Base-by-base conservation (phyloP, 2,329 filamentous ascomycete species). In the Ustulina deusta region DNA sequence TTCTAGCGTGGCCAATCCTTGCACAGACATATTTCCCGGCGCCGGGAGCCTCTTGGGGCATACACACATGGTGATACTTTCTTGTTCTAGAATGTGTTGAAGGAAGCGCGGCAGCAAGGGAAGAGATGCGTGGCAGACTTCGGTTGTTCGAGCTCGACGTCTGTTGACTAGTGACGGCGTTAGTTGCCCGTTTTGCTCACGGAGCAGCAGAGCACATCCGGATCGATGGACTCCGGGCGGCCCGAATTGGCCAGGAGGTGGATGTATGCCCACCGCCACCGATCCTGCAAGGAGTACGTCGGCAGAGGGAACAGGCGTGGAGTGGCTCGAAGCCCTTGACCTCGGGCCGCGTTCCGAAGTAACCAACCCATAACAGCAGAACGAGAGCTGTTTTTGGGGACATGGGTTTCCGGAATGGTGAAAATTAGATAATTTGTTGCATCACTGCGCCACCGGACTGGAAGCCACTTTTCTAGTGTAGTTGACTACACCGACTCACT, bases 111-210 rank as follows among this genome's bases (percentile, higher is more conserved):
- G 60, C n/a, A 38, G 32, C 29, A 32, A 56, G 25, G 54, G 40
- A n/a, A 38, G 22, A 61, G 42, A 48, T 36, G 46, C 46, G 22
- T 36, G 29, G 27, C 54, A 25, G 29, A 40, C 44, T 40, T 51
- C 44, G 60, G 52, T 32, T 58, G 42, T n/a, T 17, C n/a, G 38
- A 44, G 25, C 17, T 44, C 52, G 57, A 32, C 32, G 51, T 49
- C 46, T 49, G 42, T 71, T 40, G 38, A 20, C 66, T 63, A 66
- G 52, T 6, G 51, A 59, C 69, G 65, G 68, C 55, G 61, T 61
- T 52, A 72, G 48, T 70, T 72, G 65, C 70, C 70, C 70, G 68
- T 69, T 72, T 70, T 3, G 70, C 59, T 69, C 65, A 67, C 70
- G 70, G 70, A 70, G 61, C 51, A 44, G 38, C 36, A 36, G 22